Conservation (phyloP, 345 rosid genomes). For the Eucalyptus leucophloia region DNA sequence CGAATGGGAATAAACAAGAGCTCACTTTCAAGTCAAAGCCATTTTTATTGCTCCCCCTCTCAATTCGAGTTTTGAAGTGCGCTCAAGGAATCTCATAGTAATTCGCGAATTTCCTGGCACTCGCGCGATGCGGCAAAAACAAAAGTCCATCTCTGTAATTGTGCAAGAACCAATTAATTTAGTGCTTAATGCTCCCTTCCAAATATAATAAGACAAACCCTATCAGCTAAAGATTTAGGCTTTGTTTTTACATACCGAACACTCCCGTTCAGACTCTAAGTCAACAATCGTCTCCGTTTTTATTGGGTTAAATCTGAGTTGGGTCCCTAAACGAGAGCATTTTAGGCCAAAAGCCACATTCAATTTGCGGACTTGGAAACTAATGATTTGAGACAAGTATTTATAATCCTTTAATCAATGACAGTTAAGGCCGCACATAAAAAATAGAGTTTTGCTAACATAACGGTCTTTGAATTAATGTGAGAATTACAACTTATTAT, state of each 20-base stretch:
- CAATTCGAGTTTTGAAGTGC: background rate
- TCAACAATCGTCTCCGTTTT: background rate
- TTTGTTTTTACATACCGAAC: background rate
- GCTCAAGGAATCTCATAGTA: background rate
- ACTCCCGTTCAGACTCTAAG: background rate
- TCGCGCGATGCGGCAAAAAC: background rate
- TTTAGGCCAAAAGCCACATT: background rate
- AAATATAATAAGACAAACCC: background rate
- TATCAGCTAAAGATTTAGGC: background rate
- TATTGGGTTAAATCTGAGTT: background rate
- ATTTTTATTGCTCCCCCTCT: background rate
- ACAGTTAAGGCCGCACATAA: rapidly evolving
- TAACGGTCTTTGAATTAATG: rapidly evolving
- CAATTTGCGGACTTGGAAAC: background rate
- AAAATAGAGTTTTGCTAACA: background rate
- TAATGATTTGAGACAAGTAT: background rate
- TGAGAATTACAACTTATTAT: rapidly evolving
- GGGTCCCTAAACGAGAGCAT: background rate
- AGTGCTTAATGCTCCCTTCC: background rate
- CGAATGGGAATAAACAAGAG: background rate
- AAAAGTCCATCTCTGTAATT: background rate
- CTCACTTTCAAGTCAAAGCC: background rate
- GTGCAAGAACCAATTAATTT: background rate
- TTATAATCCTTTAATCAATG: background rate
- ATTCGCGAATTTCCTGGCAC: background rate